Evolutionary conservation across 208 protist genomes (phyloP), one percentile per base, ranked within the genome.

Genomic region (Wallacemonas sp.): DNA sequence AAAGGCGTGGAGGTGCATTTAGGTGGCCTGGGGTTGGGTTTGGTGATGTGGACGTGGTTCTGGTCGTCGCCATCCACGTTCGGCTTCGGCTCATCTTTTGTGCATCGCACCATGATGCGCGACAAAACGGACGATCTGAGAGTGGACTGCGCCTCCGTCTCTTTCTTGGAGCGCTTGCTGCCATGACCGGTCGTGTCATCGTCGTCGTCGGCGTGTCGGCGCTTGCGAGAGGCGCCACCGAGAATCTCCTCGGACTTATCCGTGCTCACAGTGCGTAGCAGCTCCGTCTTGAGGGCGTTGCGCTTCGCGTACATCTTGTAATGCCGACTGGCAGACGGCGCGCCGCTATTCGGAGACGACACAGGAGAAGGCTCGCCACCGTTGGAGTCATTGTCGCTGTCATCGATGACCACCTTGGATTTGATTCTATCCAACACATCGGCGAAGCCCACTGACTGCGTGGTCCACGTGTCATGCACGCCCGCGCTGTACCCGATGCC

Each of bases 241-340:
- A 94, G 68, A 55, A 94, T 94, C 53, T 94, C 88, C 28, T 84
- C 68, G 28, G 58, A 75, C 1, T 75, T 67, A 0, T 59, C 68
- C 38, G 64, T 76, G 63, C 75, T 71, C 19, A 31, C 59, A 1
- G 63, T 64, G 2, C 79, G 75, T 44, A 96, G 65, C 14, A 88
- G 62, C 77, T 96, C 90, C 27, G 86, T 96, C 66, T 96, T 96
- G 12, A 93, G 75, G 2, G 78, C 81, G 62, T 91, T 86, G 27
- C 86, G 84, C 72, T 93, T 96, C 1, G 83, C 77, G 68, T 96
- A 96, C 85, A 89, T 91, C n/a, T 77, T 75, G 51, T 75, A 80
- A 62, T 91, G 83, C 11, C 77, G 71, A 31, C 90, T 87, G 11
- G 70, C 83, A 21, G 61, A 76, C 22, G 80, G 70, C 15, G 58